These are phyloP conservation scores for Penicillium antarcticum DNA, from an alignment of 495 filamentous ascomycete species.

Conservation along the genomic window DNA sequence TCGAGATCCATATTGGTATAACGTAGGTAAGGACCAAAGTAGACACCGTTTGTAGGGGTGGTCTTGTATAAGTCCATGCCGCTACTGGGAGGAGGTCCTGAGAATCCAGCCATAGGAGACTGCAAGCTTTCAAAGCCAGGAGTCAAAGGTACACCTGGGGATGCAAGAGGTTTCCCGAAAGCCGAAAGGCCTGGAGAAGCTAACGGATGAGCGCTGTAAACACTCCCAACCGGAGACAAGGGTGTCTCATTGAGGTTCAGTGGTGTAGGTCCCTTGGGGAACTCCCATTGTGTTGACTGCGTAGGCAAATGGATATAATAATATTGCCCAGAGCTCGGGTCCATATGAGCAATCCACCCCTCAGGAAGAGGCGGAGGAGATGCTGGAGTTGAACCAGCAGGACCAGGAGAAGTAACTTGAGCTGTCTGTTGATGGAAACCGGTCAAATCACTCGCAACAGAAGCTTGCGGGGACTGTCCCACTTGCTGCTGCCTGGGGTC, in stretches of 20 bases:
- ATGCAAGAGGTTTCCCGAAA: slow-evolving; percentile 72
- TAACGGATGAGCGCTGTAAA: slow-evolving; percentile 71
- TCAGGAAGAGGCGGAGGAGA: slow-evolving; percentile 92
- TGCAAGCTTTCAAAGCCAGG: slow-evolving; percentile 74
- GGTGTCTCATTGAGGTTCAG: slow-evolving; percentile 73
- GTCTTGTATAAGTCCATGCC: slow-evolving; percentile 93
- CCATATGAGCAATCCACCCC: slow-evolving; percentile 96
- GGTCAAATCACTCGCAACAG: slow-evolving; percentile 37
- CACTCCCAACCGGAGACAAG: slow-evolving; percentile 74
- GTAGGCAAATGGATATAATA: slow-evolving; percentile 98
- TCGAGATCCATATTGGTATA: slow-evolving; percentile 98
- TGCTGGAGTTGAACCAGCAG: slow-evolving; percentile 61
- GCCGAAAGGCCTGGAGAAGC: slow-evolving; percentile 66
- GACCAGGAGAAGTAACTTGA: slow-evolving; percentile 40
- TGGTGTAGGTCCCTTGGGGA: slow-evolving; percentile 87
- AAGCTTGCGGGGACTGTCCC: slow-evolving; percentile 37
- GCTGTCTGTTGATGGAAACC: slow-evolving; percentile 28
- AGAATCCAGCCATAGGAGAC: slow-evolving; percentile 70
- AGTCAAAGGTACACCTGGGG: slow-evolving; percentile 71
- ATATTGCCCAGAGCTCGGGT: slow-evolving; percentile 93
- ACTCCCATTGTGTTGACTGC: slow-evolving; percentile 97
- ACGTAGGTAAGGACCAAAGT: slow-evolving; percentile 92
- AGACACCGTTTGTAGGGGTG: slow-evolving; percentile 92
- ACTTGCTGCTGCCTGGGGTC: slow-evolving; percentile 51
- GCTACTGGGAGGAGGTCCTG: slow-evolving; percentile 77